phyloP scores from a whole-genome alignment of 1,284 basidiomycete genomes.

The Cutaneotrichosporon cutaneum region DNA sequence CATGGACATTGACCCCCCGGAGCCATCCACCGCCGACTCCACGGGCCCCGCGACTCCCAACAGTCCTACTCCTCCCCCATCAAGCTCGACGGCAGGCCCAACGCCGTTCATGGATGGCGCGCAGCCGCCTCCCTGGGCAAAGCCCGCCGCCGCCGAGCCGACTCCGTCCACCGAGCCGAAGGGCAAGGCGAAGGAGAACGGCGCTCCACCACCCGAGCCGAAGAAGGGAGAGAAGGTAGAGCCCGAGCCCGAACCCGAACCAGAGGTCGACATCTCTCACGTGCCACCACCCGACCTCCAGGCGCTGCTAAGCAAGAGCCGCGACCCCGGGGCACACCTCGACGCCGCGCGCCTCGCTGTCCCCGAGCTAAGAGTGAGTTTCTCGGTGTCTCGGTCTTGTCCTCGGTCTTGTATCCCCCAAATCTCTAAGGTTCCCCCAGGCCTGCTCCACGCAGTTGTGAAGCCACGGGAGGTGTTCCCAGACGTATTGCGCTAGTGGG shows the following conservation, averaged over 20 bases:
- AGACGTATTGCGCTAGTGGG: neutral
- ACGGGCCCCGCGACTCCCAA: conserved; percentile 2
- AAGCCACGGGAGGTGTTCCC: too few relatives aligned
- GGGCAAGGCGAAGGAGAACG: neutral
- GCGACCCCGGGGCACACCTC: conserved; percentile 3
- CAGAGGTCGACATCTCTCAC: conserved; percentile 4
- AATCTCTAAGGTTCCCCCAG: too few relatives aligned
- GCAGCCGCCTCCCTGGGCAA: neutral
- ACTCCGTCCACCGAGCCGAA: neutral
- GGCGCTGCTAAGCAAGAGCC: conserved; percentile 2
- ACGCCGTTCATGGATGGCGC: neutral
- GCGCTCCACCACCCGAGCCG: neutral
- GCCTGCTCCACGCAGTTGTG: too few relatives aligned
- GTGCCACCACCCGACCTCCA: conserved; percentile 3
- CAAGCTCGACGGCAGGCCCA: neutral
- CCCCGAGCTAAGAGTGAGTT: conserved; percentile 8
- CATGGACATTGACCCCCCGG: conserved; percentile 12
- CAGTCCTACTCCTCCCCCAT: neutral
- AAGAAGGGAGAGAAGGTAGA: neutral
- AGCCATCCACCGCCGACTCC: neutral
- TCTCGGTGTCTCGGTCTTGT: neutral
- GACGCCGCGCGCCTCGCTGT: neutral
- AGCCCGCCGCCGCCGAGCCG: neutral
- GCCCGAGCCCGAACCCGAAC: neutral
- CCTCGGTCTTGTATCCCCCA: neutral